A percentile compares a stretch with the other conserved stretches of the same genome.
Conservation (phyloP, 768 basidiomycete species). For the Hirschioporus abietinus region DNA sequence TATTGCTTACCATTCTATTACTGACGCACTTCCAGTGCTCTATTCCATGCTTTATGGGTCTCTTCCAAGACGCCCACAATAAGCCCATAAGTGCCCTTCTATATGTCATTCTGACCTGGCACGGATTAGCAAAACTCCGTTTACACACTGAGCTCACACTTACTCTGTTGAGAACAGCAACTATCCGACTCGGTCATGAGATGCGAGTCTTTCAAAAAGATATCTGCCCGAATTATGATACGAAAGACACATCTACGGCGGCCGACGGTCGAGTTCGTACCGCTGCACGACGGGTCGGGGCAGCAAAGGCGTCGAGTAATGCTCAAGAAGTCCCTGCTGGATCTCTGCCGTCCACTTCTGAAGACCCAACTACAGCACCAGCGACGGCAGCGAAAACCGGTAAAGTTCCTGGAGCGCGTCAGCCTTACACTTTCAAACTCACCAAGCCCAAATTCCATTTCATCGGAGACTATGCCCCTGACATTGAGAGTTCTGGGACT, state of each 20-base stretch:
- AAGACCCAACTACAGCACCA: conserved; percentile 2
- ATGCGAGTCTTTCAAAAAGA: conserved; percentile 27
- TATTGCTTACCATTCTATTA: not conserved
- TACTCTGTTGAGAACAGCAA: conserved; percentile 18
- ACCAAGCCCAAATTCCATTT: conserved; percentile 29
- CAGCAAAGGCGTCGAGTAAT: too few species aligned
- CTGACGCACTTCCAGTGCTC: conserved; percentile 12
- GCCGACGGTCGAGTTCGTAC: not conserved
- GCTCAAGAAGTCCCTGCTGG: too few species aligned
- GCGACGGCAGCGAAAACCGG: not conserved
- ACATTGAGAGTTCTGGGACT: conserved; percentile 25
- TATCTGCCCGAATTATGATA: conserved; percentile 23
- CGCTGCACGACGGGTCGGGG: conserved; percentile 19
- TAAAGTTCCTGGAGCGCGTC: conserved; percentile 9
- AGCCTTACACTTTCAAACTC: conserved; percentile 22
- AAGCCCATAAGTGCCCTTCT: conserved; percentile 27
- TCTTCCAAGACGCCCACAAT: conserved; percentile 26
- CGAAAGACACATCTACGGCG: conserved; percentile 34
- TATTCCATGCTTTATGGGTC: conserved; percentile 33
- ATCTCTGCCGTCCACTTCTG: not conserved
- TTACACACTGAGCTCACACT: conserved; percentile 33
- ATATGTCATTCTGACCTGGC: conserved; percentile 31
- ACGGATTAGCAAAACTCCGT: conserved; percentile 34
- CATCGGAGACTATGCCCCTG: conserved; percentile 26
- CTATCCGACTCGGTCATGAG: conserved; percentile 22